Percentiles rank a stretch among this genome's conserved stretches.
These are phyloP conservation scores for Hericium rajendrae DNA, from an alignment of 768 basidiomycete species.

Conservation along the genomic window DNA sequence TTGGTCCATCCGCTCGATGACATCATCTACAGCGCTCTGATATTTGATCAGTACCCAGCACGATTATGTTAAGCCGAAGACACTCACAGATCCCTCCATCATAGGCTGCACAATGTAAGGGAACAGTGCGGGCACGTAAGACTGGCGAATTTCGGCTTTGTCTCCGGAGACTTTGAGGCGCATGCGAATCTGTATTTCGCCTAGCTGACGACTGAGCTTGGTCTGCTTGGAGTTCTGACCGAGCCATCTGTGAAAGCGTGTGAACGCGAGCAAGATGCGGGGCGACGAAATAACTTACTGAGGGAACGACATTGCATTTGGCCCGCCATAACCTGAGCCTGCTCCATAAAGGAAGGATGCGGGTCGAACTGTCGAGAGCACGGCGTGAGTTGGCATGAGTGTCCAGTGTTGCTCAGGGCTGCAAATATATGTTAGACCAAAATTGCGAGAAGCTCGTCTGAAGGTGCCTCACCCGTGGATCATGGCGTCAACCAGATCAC, in stretches of 20 bases:
- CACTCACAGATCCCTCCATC: constrained; percentile 60
- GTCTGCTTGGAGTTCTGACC: constrained; percentile 93
- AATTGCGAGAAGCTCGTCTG: not conserved
- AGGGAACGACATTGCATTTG: constrained; percentile 69
- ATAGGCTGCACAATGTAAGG: constrained; percentile 75
- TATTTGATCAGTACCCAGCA: not conserved
- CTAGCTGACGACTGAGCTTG: constrained; percentile 72
- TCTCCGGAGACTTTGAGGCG: constrained; percentile 88
- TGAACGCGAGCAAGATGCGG: not conserved
- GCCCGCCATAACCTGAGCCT: constrained; percentile 56
- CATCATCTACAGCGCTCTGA: constrained; percentile 70
- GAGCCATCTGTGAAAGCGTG: constrained; percentile 60
- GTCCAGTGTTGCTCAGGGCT: constrained; percentile 95
- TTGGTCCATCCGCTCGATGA: constrained; percentile 86
- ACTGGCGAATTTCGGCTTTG: constrained; percentile 81
- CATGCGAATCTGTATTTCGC: constrained; percentile 93
- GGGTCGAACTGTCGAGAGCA: constrained; percentile 83
- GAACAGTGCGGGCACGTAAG: constrained; percentile 84
- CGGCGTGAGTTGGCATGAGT: constrained; percentile 87
- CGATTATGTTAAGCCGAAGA: not conserved
- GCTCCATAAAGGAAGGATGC: constrained; percentile 75
- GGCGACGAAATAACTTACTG: constrained; percentile 42
- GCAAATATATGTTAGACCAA: not conserved
- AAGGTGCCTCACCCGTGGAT: constrained; percentile 70
- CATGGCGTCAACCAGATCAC: constrained; percentile 84